Evolutionary conservation across 2,329 filamentous ascomycete species (phyloP).

Genomic region (Xenosphaeropsis pyriputrescens): DNA sequence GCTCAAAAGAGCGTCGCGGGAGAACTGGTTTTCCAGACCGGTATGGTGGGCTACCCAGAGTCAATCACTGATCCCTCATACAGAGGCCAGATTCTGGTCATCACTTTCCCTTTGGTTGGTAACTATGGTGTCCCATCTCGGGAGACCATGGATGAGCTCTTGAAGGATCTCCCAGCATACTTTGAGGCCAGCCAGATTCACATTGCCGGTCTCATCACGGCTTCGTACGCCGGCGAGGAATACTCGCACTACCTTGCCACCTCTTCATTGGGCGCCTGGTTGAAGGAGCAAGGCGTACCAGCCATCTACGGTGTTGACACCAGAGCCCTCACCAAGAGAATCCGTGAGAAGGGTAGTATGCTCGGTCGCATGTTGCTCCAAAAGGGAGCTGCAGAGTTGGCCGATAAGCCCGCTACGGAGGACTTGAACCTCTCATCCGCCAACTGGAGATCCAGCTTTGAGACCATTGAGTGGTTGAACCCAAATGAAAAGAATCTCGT

Average conservation of each 20-base stretch:
- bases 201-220: constrained; percentile 79
- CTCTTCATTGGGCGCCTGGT: constrained; percentile 84
- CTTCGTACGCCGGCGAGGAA: constrained; percentile 86
- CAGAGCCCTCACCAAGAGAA: constrained; percentile 82
- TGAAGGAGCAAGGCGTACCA: constrained; percentile 89
- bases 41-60: constrained; percentile 98
- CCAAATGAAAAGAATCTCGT: constrained; percentile 90
- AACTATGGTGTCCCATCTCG: constrained; percentile 95
- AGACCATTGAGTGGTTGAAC: constrained; percentile 75
- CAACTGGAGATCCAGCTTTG: constrained; percentile 44
- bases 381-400: constrained; percentile 22
- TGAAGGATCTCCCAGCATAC: constrained; percentile 75
- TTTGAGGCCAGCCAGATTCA: constrained; percentile 92
- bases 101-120: constrained; percentile 89
- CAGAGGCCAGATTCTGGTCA: constrained; percentile 84
- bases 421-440: constrained; percentile 22
- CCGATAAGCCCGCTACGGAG: constrained; percentile 6
- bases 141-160: constrained; percentile 69
- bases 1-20: constrained; percentile 87
- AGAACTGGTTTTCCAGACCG: constrained; percentile 98
- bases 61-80: constrained; percentile 80
- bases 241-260: constrained; percentile 88
- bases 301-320: constrained; percentile 95
- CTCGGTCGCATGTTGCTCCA: constrained; percentile 77
- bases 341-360: constrained; percentile 91